Percentiles rank a stretch among this genome's conserved stretches.
Evolutionary conservation across 139 green algal species (phyloP).

Genomic region (Micractinium conductrix): DNA sequence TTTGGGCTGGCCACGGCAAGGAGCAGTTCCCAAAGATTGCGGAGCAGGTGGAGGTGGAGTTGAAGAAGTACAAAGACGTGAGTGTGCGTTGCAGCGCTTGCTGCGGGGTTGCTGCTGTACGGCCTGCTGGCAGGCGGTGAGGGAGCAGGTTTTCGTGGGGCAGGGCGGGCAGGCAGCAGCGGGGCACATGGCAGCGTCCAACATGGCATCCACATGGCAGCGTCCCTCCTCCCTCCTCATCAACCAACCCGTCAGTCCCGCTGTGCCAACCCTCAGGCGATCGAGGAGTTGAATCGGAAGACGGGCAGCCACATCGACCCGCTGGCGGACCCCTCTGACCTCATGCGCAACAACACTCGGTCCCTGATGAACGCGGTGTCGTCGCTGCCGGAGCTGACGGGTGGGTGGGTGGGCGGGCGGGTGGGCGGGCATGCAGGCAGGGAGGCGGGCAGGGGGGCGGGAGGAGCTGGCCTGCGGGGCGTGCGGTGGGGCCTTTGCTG

Average conservation of each 20-base stretch:
- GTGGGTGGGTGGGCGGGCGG: no score
- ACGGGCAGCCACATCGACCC: constrained; percentile 62
- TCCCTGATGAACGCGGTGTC: constrained; percentile 86
- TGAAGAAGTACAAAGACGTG: constrained; percentile 85
- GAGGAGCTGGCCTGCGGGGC: no score
- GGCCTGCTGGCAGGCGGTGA: not conserved
- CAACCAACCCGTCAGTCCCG: no score
- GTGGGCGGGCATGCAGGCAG: no score
- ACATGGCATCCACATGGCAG: not conserved
- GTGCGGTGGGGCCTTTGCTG: no score
- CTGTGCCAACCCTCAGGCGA: constrained; percentile 63
- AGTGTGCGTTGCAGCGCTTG: not conserved
- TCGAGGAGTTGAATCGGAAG: constrained; percentile 93
- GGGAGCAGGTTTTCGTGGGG: no score
- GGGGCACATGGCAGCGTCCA: not conserved
- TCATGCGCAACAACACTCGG: constrained; percentile 71
- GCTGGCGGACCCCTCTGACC: constrained; percentile 36
- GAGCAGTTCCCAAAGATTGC: constrained; percentile 84
- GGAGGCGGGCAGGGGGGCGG: no score
- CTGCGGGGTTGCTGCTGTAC: not conserved
- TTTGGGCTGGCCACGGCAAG: constrained; percentile 79
- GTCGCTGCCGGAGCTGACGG: constrained; percentile 79
- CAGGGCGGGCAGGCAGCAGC: not conserved
- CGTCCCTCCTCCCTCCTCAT: not conserved
- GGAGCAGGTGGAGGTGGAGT: constrained; percentile 79